Percentiles rank a stretch among this genome's conserved stretches.
Conservation (phyloP, 2,329 filamentous ascomycete species). For the Colletotrichum sansevieriae region DNA sequence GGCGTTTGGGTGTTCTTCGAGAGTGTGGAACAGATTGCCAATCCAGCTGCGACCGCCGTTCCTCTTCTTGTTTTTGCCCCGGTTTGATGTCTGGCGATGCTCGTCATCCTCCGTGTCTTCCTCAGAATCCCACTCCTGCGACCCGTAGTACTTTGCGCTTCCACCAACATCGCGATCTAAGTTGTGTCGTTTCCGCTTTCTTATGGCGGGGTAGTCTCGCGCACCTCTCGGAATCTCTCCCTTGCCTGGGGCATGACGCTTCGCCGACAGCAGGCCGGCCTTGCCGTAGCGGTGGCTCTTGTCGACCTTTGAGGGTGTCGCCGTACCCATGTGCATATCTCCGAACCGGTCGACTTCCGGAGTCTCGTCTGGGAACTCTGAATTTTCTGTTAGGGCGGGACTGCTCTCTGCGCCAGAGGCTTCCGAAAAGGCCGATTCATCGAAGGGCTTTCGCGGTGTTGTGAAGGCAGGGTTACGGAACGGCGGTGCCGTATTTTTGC, state of each 20-base stretch:
- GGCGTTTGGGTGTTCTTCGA: slow-evolving; percentile 70
- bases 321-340: slow-evolving; percentile 58
- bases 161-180: slow-evolving; percentile 64
- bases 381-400: slow-evolving; percentile 69
- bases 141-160: slow-evolving; percentile 60
- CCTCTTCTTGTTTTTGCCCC: slow-evolving; percentile 41
- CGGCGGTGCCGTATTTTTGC: slow-evolving; percentile 60
- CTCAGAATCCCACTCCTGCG: slow-evolving; percentile 58
- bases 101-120: slow-evolving; percentile 64
- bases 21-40: slow-evolving; percentile 60
- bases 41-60: slow-evolving; percentile 52
- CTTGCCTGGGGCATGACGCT: slow-evolving; percentile 65
- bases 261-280: slow-evolving; percentile 54
- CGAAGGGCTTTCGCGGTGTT: slow-evolving; percentile 70
- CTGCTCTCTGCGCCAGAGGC: slow-evolving; percentile 71
- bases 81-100: slow-evolving; percentile 42
- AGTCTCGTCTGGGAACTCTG: slow-evolving; percentile 66
- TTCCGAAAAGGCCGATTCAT: slow-evolving; percentile 67
- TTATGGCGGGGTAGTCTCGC: slow-evolving; percentile 55
- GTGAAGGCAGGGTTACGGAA: slow-evolving; percentile 76
- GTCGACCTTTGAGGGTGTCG: slow-evolving; percentile 62
- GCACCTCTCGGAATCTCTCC: slow-evolving; percentile 72
- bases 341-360: slow-evolving; percentile 63
- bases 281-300: slow-evolving; percentile 62
- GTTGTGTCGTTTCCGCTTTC: slow-evolving; percentile 67